phyloP scores from a whole-genome alignment of 108 stramenopile genomes.

The Epithemia pelagica region DNA sequence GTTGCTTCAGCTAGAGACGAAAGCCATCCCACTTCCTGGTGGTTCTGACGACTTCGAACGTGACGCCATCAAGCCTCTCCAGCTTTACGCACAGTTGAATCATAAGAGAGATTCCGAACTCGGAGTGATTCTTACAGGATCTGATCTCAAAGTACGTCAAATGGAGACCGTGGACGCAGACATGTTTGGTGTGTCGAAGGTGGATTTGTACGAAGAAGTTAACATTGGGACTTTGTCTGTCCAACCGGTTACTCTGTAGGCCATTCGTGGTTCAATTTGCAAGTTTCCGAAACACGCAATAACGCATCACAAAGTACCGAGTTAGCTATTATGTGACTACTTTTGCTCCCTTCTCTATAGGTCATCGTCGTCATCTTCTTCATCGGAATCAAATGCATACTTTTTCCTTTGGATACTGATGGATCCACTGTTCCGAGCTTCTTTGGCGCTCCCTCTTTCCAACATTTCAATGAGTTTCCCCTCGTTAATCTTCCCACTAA shows the following conservation, averaged over 20 bases:
- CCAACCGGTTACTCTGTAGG: constrained; percentile 29
- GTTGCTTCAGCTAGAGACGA: constrained; percentile 69
- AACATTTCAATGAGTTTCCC: constrained; percentile 79
- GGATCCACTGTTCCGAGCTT: constrained; percentile 24
- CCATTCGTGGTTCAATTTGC: too few relatives aligned
- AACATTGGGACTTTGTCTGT: constrained; percentile 53
- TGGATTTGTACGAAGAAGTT: constrained; percentile 67
- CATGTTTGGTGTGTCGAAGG: constrained; percentile 62
- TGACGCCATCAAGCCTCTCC: constrained; percentile 58
- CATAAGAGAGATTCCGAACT: constrained; percentile 48
- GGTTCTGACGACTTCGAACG: constrained; percentile 12
- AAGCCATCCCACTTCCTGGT: constrained; percentile 40
- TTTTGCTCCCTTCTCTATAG: too few relatives aligned
- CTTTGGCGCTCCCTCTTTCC: constrained; percentile 45
- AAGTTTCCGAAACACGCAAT: too few relatives aligned
- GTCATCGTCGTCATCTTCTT: constrained; percentile 81
- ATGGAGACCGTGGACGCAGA: constrained; percentile 55
- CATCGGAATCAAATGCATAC: constrained; percentile 85
- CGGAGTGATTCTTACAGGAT: constrained; percentile 26
- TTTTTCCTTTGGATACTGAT: constrained; percentile 82
- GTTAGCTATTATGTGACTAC: too few relatives aligned
- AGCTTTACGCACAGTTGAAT: constrained; percentile 66
- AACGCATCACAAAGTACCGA: too few relatives aligned
- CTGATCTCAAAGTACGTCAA: constrained; percentile 37
- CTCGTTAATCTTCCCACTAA: constrained; percentile 76